These are phyloP conservation scores for Cucurbita ficifolia DNA, from an alignment of 306 rosid species.

Conservation along the genomic window DNA sequence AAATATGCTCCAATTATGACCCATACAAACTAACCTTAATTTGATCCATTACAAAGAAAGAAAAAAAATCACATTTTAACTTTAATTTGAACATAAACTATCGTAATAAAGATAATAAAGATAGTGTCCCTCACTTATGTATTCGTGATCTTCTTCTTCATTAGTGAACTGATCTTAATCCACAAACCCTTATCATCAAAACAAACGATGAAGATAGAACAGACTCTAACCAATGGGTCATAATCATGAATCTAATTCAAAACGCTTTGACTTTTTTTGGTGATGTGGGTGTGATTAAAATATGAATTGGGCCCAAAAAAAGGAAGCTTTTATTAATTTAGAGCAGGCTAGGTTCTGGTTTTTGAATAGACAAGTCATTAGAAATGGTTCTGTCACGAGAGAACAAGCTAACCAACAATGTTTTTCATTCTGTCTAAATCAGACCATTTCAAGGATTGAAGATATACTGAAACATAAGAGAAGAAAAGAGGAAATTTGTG, in stretches of 20 bases:
- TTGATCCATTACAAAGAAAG: no score
- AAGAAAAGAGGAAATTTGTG: background rate
- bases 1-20: no score
- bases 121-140: no score
- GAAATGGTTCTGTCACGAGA: background rate
- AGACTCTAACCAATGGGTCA: background rate
- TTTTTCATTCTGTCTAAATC: slow-evolving; percentile 3
- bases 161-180: background rate
- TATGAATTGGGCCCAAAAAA: background rate
- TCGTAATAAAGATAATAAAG: no score
- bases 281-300: background rate
- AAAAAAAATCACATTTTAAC: no score
- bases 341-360: background rate
- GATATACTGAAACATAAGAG: background rate
- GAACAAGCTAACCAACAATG: slow-evolving; percentile 4
- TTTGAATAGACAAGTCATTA: background rate
- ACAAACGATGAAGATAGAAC: background rate
- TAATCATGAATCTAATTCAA: background rate
- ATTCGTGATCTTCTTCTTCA: no score
- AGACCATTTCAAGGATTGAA: background rate
- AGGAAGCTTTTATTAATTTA: background rate
- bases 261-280: background rate
- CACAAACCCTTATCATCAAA: background rate
- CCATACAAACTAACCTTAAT: no score
- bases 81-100: no score